phyloP scores from a whole-genome alignment of 257 asterid genomes.

The Agastache rugosa region DNA sequence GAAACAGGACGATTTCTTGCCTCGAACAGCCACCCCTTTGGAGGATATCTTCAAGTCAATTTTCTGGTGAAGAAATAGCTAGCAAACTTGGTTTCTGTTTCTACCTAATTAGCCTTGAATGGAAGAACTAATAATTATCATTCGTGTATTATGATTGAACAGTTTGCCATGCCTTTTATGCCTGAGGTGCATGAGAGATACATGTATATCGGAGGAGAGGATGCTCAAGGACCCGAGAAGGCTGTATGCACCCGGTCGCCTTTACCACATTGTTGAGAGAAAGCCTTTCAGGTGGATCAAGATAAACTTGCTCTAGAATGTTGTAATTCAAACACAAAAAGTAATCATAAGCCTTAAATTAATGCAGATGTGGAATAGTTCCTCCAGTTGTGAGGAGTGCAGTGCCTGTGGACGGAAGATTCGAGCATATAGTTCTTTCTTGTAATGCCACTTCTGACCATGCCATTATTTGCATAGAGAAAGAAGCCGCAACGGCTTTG shows the following conservation, averaged over 20 bases:
- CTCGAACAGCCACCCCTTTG: conserved; percentile 92
- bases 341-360: background rate
- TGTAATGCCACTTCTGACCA: conserved; percentile 93
- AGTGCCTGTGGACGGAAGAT: conserved; percentile 92
- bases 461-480: conserved; percentile 84
- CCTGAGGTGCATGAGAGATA: conserved; percentile 84
- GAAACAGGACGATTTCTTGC: conserved; percentile 88
- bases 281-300: conserved; percentile 76
- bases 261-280: conserved; percentile 87
- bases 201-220: conserved; percentile 81
- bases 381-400: conserved; percentile 89
- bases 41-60: conserved; percentile 93
- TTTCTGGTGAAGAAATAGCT: conserved; percentile 59
- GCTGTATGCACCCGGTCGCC: conserved; percentile 91
- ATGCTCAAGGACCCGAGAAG: conserved; percentile 84
- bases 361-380: conserved; percentile 72
- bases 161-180: conserved; percentile 86
- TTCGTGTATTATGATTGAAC: conserved; percentile 31
- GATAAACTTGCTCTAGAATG: background rate
- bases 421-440: conserved; percentile 89
- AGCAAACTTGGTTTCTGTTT: conserved; percentile 2
- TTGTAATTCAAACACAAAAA: no score
- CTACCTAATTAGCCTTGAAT: conserved; percentile 13
- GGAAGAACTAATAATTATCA: background rate
- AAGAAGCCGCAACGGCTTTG: conserved; percentile 74